Base-by-base conservation (phyloP, 805 yeast species). In the Pichia occidentalis region DNA sequence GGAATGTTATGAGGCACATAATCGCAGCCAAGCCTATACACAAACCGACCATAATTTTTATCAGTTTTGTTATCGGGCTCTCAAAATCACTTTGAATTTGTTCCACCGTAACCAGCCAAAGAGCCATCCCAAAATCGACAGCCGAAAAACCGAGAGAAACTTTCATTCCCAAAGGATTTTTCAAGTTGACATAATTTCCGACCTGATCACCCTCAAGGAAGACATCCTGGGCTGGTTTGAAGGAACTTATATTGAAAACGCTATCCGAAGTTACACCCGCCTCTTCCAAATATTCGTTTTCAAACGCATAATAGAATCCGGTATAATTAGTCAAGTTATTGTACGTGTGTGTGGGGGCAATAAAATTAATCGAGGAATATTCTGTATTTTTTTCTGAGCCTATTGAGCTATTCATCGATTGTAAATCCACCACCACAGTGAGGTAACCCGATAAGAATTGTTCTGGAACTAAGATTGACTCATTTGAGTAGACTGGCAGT, bases 31-130 rank as follows among this genome's bases (percentile, higher is more conserved):
- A 75, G 1, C 84, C 94, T 26, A 87, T 64, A 18, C 84, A 85
- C 1, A 84, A 80, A 5, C 92, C 94, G 31, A 79, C 70, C 42
- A 85, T 80, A 34, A 87, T 80, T 46, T 75, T 74, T 1, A 79
- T 70, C 28, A 87, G 60, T 45, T 69, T 71, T 3, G 46, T 61
- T 5, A 80, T 69, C 0, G 95, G 92, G 3, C 66, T 72, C 54
- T 75, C 63, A 55, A 86, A 85, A 2, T 60, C 70, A 3, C 64
- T 45, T 43, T 74, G 68, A 1, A 69, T 61, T 53, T 85, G 94
- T 46, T 80, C 80, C 4, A 87, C 75, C 0, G 78, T 59, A 2
- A 87, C 78, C n/a, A 76, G 72, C 97, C 96, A 87, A 10, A 63
- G 64, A 1, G 64, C 67, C 30, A 68, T 58, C 2, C 49, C 39